Evolutionary conservation across 2,329 filamentous ascomycete species (phyloP).

Genomic region (Mariannaea elegans): DNA sequence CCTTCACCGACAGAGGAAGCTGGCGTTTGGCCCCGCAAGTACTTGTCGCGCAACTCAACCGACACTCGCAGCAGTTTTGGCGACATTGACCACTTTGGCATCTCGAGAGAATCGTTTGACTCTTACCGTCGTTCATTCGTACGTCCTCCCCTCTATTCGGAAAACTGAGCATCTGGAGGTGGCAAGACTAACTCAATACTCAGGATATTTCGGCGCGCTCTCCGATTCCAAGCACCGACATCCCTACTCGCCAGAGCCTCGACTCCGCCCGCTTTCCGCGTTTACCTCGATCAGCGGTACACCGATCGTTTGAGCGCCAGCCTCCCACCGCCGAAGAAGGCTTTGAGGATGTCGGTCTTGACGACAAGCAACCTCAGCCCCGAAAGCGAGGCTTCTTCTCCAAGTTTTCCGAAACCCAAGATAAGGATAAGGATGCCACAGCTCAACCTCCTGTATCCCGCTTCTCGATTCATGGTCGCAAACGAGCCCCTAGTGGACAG

Average conservation of each 20-base stretch:
- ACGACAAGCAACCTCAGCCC: constrained; percentile 66
- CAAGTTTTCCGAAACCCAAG: constrained; percentile 71
- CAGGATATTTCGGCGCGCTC: constrained; percentile 92
- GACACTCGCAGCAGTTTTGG: constrained; percentile 70
- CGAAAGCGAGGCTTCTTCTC: constrained; percentile 78
- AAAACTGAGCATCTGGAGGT: not conserved
- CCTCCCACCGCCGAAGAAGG: constrained; percentile 77
- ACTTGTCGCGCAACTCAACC: constrained; percentile 61
- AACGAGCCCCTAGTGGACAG: constrained; percentile 71
- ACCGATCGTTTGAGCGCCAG: constrained; percentile 66
- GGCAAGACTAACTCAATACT: constrained; percentile 28
- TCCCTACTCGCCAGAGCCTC: constrained; percentile 77
- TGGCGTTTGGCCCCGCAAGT: constrained; percentile 74
- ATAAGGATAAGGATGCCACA: constrained; percentile 47
- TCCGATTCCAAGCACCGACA: constrained; percentile 70
- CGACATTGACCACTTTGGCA: constrained; percentile 92
- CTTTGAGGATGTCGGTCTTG: constrained; percentile 92
- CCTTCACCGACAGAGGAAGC: constrained; percentile 92
- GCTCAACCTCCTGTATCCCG: constrained; percentile 56
- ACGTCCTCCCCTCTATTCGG: constrained; percentile 48
- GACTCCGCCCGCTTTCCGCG: constrained; percentile 76
- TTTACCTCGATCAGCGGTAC: constrained; percentile 68
- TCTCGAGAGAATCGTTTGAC: constrained; percentile 96
- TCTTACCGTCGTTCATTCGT: constrained; percentile 97
- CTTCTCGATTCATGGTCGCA: constrained; percentile 77